Percentiles rank a stretch among this genome's conserved stretches.
Conservation (phyloP, 2,329 filamentous ascomycete genomes). For the Allantophomopsis cytisporea region DNA sequence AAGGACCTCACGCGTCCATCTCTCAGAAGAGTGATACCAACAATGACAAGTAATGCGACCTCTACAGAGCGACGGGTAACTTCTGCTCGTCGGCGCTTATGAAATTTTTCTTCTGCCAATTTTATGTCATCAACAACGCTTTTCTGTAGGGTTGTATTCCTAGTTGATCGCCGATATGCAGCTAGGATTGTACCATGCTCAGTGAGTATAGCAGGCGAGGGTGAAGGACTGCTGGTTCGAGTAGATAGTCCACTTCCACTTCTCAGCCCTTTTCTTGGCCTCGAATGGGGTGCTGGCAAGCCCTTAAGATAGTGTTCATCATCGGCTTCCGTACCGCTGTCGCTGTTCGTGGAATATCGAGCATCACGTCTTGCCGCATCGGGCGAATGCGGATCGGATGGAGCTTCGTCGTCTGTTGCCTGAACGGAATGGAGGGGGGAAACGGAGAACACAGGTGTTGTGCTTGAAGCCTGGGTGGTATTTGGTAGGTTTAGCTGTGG, state of each 20-base stretch:
- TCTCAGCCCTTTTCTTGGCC: conserved; percentile 66
- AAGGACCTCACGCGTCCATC: too few relatives aligned
- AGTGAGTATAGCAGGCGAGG: conserved; percentile 32
- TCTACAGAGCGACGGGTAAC: conserved; percentile 38
- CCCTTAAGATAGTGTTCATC: conserved; percentile 85
- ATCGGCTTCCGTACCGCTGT: conserved; percentile 90
- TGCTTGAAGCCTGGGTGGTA: conserved; percentile 25
- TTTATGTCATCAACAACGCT: too few relatives aligned
- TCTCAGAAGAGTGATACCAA: conserved; percentile 21
- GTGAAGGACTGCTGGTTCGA: conserved; percentile 37
- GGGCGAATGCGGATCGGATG: conserved; percentile 7
- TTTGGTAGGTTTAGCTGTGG: conserved; percentile 41
- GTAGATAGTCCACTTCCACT: conserved; percentile 41
- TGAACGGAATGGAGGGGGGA: conserved; percentile 13
- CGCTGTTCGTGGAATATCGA: conserved; percentile 45
- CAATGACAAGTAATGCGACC: conserved; percentile 31
- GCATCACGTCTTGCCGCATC: conserved; percentile 8
- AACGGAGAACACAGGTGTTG: conserved; percentile 9
- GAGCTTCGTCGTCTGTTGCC: conserved; percentile 18
- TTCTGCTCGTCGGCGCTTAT: conserved; percentile 30
- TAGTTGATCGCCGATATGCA: conserved; percentile 1
- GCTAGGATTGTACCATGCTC: conserved; percentile 11
- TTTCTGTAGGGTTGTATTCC: too few relatives aligned
- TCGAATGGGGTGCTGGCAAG: conserved; percentile 63
- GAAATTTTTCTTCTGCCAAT: conserved; percentile 18